Base-by-base conservation (phyloP, 2,329 filamentous ascomycete genomes). In the Scytalidium sp. region DNA sequence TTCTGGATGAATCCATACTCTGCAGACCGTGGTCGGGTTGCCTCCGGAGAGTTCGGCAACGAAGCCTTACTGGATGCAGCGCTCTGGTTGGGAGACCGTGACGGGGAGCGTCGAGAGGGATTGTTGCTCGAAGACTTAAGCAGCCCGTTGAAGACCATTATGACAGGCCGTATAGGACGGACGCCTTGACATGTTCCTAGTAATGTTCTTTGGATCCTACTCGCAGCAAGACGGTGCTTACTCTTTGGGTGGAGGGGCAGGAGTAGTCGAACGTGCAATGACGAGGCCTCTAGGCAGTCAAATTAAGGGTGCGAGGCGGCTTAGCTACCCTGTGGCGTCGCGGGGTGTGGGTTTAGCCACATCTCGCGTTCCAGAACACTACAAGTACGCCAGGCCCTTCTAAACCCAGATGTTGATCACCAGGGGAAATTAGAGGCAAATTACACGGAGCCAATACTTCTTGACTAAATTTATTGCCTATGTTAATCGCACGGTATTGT, bases 101-200 rank as follows among this genome's bases (percentile, higher is more conserved):
- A 60, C 32, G 32, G 32, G 23, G 53, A 47, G 43, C 58, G 64
- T 46, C 52, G 56, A 52, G 50, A 50, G 41, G 51, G 21, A 47
- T 56, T 57, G 46, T 72, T 71, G 64, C 62, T 65, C 56, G 72
- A 68, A 52, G 70, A 64, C 56, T 65, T 65, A 59, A 79, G 73
- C 60, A 79, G 70, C 56, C 69, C 72, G 53, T 72, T 70, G 56
- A 79, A 70, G 50, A 73, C 74, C 75, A 79, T 79, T 62, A 65
- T 71, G 66, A 57, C 65, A 65, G 65, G 52, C 56, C 51, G 47
- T 47, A 53, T 41, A 48, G 22, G 39, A 45, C 48, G 50, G 48
- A 47, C 29, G 50, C 25, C 50, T 45, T 61, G 52, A 61, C 60
- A 61, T 63, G 43, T 49, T 58, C 56, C 32, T 36, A 15, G 32